These are phyloP conservation scores for Aspergillus sclerotialis DNA, from an alignment of 2,329 filamentous ascomycete genomes.

Conservation along the genomic window DNA sequence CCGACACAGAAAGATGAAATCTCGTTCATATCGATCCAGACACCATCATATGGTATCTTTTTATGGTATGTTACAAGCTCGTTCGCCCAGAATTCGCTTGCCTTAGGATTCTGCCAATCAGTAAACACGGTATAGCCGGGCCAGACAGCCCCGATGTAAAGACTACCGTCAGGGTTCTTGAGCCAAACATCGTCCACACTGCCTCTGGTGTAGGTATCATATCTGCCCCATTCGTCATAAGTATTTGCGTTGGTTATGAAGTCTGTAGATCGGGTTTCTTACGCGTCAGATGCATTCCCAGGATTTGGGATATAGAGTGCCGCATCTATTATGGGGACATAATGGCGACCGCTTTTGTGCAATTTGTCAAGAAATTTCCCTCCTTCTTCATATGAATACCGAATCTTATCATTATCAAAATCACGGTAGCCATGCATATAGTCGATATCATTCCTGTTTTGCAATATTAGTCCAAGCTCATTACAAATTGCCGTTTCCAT, in stretches of 20 bases:
- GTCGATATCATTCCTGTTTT: slow-evolving; percentile 38
- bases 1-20: slow-evolving; percentile 62
- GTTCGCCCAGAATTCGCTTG: slow-evolving; percentile 54
- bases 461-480: slow-evolving; percentile 1
- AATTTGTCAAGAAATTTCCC: slow-evolving; percentile 47
- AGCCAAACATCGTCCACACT: slow-evolving; percentile 45
- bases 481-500: slow-evolving; percentile 2
- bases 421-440: slow-evolving; percentile 57
- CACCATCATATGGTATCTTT: slow-evolving; percentile 47
- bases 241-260: slow-evolving; percentile 5
- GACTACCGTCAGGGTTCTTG: slow-evolving; percentile 47
- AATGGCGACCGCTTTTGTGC: slow-evolving; percentile 50
- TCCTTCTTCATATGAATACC: slow-evolving; percentile 45
- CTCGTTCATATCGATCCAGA: slow-evolving; percentile 59
- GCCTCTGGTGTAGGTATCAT: slow-evolving; percentile 46
- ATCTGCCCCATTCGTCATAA: slow-evolving; percentile 32
- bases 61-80: slow-evolving; percentile 47
- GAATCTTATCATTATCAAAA: slow-evolving; percentile 50
- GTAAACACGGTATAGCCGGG: slow-evolving; percentile 56
- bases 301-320: slow-evolving; percentile 69
- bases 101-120: slow-evolving; percentile 54
- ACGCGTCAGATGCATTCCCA: slow-evolving; percentile 59
- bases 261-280: slow-evolving; percentile 29
- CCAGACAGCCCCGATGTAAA: slow-evolving; percentile 51
- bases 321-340: slow-evolving; percentile 54